Evolutionary conservation across 495 filamentous ascomycete genomes (phyloP).

Genomic region (Tuber magnatum): DNA sequence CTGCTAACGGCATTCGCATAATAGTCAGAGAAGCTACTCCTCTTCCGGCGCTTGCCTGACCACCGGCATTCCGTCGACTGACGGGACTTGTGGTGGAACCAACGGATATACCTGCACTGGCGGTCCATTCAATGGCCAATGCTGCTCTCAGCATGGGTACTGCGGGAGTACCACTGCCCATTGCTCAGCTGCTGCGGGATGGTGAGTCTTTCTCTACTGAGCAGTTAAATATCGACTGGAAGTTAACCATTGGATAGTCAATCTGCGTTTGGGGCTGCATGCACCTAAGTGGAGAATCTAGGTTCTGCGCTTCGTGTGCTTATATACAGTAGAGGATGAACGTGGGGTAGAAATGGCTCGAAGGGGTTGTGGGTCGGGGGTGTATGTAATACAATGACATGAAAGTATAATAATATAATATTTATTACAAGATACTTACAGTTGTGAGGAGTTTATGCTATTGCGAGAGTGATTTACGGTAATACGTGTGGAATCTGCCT

Average conservation of each 20-base stretch:
- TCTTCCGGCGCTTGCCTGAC: slow-evolving; percentile 8
- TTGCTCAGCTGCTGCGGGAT: slow-evolving; percentile 7
- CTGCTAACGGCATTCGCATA: neutral
- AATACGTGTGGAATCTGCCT: neutral
- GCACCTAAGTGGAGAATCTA: neutral
- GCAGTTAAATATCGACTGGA: neutral
- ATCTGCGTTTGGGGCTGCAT: neutral
- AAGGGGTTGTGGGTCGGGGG: neutral
- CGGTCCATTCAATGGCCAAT: slow-evolving; percentile 5
- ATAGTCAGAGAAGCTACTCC: slow-evolving; percentile 19
- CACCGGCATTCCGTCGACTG: neutral
- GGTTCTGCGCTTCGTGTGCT: neutral
- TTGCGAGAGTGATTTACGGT: neutral
- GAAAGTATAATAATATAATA: neutral
- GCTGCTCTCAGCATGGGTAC: slow-evolving; percentile 13
- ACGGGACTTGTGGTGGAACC: slow-evolving; percentile 11
- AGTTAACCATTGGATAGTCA: neutral
- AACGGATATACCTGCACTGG: slow-evolving; percentile 9
- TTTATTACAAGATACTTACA: neutral
- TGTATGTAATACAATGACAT: neutral
- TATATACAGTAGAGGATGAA: neutral
- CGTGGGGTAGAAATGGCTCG: neutral
- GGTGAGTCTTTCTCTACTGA: slow-evolving; percentile 2
- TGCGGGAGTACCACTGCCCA: slow-evolving; percentile 3
- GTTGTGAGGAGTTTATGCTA: neutral